A percentile compares a stretch with the other conserved stretches of the same genome.
Evolutionary conservation across 75 land plant genomes (phyloP).

Genomic region (Gnetum montanum): DNA sequence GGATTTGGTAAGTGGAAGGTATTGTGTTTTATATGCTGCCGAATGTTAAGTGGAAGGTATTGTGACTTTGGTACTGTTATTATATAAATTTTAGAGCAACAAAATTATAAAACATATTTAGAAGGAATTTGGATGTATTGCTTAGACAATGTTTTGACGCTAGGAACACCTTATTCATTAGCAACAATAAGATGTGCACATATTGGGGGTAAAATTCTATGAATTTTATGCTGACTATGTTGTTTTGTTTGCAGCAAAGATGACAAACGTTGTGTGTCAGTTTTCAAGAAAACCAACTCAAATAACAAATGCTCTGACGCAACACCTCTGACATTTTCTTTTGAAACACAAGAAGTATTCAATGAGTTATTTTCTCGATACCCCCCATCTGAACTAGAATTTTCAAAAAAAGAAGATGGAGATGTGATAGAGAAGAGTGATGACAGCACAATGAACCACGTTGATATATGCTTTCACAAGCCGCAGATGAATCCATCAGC

Average conservation of each 20-base stretch:
- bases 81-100: no score
- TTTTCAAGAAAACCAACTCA: constrained; percentile 19
- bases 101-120: no score
- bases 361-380: constrained; percentile 52
- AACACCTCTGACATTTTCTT: constrained; percentile 47
- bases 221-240: background rate
- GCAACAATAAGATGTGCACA: no score
- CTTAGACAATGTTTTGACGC: no score
- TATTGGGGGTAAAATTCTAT: no score
- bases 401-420: constrained; percentile 6
- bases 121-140: no score
- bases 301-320: constrained; percentile 14
- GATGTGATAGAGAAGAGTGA: constrained; percentile 9
- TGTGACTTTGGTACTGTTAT: no score
- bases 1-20: no score
- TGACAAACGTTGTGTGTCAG: constrained; percentile 47
- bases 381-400: constrained; percentile 69
- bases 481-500: constrained; percentile 37
- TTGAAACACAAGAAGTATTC: constrained; percentile 40
- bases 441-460: constrained; percentile 8
- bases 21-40: no score
- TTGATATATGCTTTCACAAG: constrained; percentile 30
- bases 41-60: no score
- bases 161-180: no score
- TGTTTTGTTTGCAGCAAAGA: constrained; percentile 38